phyloP scores from a whole-genome alignment of 352 stramenopile genomes.

The Sclerospora graminicola region DNA sequence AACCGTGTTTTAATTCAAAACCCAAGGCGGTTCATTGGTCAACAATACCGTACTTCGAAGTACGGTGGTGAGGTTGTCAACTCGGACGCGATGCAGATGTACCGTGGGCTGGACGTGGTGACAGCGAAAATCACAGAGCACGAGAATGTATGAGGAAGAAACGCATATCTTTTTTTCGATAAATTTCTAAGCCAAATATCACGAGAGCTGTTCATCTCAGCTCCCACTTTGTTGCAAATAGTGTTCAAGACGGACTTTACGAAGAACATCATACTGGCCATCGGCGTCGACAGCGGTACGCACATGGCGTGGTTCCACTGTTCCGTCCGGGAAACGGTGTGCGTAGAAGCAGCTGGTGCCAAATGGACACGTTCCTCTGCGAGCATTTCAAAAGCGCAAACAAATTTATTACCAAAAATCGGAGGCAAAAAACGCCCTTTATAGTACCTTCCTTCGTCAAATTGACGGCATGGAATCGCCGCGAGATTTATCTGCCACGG shows the following conservation, averaged over 20 bases:
- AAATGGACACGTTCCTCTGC: slow-evolving; percentile 74
- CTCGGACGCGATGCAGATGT: too few species aligned
- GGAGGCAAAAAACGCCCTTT: background rate
- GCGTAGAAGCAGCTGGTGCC: slow-evolving; percentile 84
- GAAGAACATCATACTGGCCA: slow-evolving; percentile 66
- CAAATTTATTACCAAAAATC: background rate
- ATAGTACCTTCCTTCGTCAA: slow-evolving; percentile 63
- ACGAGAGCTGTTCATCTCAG: slow-evolving; percentile 6
- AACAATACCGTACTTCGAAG: too few species aligned
- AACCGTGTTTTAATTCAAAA: too few species aligned
- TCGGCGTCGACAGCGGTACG: slow-evolving; percentile 62
- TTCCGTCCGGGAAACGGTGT: slow-evolving; percentile 60
- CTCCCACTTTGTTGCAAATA: slow-evolving; percentile 34
- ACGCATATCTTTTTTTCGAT: too few species aligned
- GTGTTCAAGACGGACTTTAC: slow-evolving; percentile 58
- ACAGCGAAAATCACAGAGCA: too few species aligned
- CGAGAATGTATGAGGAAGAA: too few species aligned
- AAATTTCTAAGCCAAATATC: background rate
- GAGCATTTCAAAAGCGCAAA: too few species aligned
- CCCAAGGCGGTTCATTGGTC: too few species aligned
- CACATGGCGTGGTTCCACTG: slow-evolving; percentile 44
- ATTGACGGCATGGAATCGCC: slow-evolving; percentile 73
- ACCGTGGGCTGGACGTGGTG: too few species aligned
- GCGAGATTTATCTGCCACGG: slow-evolving; percentile 46
- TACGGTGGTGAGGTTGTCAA: too few species aligned